Percentiles rank a stretch among this genome's conserved stretches.
These are phyloP conservation scores for Trichoderma reesei DNA, from an alignment of 495 filamentous ascomycete genomes.

Conservation along the genomic window DNA sequence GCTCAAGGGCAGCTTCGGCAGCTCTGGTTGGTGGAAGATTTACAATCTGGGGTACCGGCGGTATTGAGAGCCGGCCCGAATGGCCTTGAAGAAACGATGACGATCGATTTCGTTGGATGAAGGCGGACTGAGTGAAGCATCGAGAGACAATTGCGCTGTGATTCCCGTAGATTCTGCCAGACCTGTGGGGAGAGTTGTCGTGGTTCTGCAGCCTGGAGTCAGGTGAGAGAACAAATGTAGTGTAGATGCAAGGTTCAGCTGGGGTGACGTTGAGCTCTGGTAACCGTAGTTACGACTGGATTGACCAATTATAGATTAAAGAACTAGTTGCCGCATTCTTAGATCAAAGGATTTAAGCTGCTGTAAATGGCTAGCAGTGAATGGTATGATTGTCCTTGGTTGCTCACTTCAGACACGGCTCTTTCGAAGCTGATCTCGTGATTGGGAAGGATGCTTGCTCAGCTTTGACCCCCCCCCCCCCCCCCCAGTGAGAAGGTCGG, in stretches of 20 bases:
- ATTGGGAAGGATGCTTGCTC: background rate
- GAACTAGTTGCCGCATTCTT: too few relatives aligned
- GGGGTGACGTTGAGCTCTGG: background rate
- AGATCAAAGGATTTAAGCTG: too few relatives aligned
- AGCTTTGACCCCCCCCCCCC: background rate
- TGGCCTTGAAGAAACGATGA: background rate
- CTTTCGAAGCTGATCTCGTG: background rate
- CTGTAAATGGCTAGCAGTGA: too few relatives aligned
- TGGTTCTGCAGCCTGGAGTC: background rate
- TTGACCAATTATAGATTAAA: background rate
- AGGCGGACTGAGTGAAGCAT: background rate
- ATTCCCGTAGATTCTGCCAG: background rate
- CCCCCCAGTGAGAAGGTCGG: background rate
- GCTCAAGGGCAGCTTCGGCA: background rate
- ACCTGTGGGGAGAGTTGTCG: background rate
- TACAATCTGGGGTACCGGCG: conserved; percentile 2
- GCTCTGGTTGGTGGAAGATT: conserved; percentile 1
- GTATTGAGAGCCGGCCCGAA: conserved; percentile 3
- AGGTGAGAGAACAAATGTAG: too few relatives aligned
- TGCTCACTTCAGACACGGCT: too few relatives aligned
- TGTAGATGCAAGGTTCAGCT: too few relatives aligned
- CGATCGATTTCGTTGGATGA: background rate
- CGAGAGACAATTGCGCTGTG: background rate
- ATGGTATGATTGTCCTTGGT: too few relatives aligned
- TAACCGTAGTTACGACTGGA: background rate